Conservation (phyloP, 73 alveolate genomes). For the Uronychia binucleata region DNA sequence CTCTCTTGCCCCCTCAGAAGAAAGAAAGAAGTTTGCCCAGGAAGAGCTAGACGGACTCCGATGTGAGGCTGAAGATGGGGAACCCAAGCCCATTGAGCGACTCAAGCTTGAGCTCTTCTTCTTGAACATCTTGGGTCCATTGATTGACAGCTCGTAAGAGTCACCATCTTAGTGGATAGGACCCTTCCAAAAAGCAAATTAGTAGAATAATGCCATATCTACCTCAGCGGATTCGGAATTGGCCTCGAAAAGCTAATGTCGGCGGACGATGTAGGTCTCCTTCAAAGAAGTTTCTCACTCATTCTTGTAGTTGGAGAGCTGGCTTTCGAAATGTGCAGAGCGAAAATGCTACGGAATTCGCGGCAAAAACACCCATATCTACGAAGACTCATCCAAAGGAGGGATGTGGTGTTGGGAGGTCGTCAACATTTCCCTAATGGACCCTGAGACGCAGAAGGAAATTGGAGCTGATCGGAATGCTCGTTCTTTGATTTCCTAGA, state of each 20-base stretch:
- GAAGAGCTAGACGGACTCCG: neutral
- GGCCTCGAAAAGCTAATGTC: neutral
- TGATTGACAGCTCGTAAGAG: neutral
- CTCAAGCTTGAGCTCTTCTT: neutral
- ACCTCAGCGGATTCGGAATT: neutral
- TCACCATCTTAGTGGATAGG: neutral
- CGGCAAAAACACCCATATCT: neutral
- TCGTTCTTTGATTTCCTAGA: neutral
- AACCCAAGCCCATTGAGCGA: neutral
- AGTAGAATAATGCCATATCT: neutral
- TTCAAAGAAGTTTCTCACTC: neutral
- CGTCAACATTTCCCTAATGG: neutral
- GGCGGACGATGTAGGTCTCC: no score
- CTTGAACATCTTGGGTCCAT: neutral
- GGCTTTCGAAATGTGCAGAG: neutral
- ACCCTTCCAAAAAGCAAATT: neutral
- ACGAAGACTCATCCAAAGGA: neutral
- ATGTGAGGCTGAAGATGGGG: neutral
- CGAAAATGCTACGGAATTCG: neutral
- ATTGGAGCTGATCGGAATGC: neutral
- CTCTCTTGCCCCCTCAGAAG: neutral
- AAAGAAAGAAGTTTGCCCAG: neutral
- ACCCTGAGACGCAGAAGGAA: neutral
- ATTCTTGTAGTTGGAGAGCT: neutral
- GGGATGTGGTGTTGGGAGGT: conserved; percentile 1